Evolutionary conservation across 345 rosid species (phyloP), one percentile per base, ranked within the genome.

Genomic region (Linum tenue): DNA sequence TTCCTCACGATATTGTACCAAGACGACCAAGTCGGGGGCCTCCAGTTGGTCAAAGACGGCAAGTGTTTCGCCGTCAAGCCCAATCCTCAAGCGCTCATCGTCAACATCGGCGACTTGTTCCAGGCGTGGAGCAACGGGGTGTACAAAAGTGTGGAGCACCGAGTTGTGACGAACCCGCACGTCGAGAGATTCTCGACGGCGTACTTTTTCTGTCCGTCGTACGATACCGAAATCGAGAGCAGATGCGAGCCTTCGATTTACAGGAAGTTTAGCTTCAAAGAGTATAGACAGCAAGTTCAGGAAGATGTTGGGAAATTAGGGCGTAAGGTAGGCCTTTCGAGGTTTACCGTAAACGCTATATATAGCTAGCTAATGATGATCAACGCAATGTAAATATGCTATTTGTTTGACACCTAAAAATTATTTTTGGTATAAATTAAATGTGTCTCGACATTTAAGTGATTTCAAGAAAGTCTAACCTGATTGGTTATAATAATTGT

Each of bases 51-150:
- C 61, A 84, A 75, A 65, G 74, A 81, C 66, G 95, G 86, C 39
- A 75, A 63, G 63, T 91, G 98, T 96, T 37, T 83, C 53, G 64
- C 69, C 14, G 86, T 86, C 72, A 80, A 72, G 70, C 94, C 98
- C 9, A 78, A 73, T 63, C 82, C 83, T 2, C 64, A 84, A 5
- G 86, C 85, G 63, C 73, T 91, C 31, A 69, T 80, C 3, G 74
- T 91, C 65, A 86, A 86, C 75, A 67, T 84, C 3, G 98, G 98
- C 1, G 98, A 91, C 73, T 68, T 91, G 58, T 87, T 83, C 75
- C 89, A 90, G 94, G 95, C 87, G 41, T 31, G 85, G 59, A 91
- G 96, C 80, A 88, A 85, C 67, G 88, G 81, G n/a, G 72, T 73
- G 31, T 91, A 82, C 79, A 83, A 78, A 69, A 88, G 96, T 66